Conservation (phyloP, 2,329 filamentous ascomycete species). For the Kalmusia sp. region DNA sequence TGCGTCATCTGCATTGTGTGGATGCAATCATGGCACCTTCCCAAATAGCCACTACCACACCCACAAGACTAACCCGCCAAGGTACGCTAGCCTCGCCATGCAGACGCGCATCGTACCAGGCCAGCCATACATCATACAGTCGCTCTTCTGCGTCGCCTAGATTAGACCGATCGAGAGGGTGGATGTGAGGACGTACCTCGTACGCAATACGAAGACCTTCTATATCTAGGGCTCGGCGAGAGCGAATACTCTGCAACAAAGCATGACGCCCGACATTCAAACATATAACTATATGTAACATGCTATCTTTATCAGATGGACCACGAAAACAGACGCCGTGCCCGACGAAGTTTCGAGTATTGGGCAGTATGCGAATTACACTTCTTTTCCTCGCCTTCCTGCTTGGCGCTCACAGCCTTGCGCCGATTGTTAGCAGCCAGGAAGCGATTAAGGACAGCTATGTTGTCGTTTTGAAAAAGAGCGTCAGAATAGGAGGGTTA, state of each 20-base stretch:
- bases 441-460: background rate
- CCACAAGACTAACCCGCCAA: too few species aligned
- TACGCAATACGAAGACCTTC: background rate
- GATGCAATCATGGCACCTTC: too few species aligned
- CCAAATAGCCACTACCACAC: too few species aligned
- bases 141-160: background rate
- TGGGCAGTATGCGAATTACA: background rate
- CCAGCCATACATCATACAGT: background rate
- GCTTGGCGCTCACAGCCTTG: background rate
- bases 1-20: too few species aligned
- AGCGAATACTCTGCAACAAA: too few species aligned
- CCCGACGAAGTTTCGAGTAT: too few species aligned
- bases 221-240: background rate
- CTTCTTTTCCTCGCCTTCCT: background rate
- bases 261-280: background rate
- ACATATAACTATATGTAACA: background rate
- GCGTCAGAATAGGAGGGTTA: constrained; percentile 74
- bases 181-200: background rate
- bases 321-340: too few species aligned
- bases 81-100: too few species aligned
- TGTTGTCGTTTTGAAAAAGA: constrained; percentile 94
- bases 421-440: background rate
- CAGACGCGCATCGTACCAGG: too few species aligned
- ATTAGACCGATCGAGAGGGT: background rate
- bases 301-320: too few species aligned